Base-by-base conservation (phyloP, 1,139 yeast genomes). In the Diutina pseudorugosa region DNA sequence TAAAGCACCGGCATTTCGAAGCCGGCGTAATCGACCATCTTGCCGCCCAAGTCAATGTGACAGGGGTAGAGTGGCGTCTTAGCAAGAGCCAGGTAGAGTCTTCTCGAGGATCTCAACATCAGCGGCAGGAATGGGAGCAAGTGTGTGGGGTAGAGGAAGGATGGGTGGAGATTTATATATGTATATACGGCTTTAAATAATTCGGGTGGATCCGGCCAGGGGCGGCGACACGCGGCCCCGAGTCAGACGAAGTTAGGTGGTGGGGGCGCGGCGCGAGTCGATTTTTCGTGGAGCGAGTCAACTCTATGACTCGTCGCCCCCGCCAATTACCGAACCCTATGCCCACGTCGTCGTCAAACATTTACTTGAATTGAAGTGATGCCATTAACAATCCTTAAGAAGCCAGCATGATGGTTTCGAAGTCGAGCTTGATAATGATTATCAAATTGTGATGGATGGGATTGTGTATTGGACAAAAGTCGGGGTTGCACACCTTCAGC, bases 1-100 rank as follows among this genome's bases (percentile, higher is more conserved):
- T 91, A 93, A 51, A 89, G 70, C 12, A 93, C 91, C 1, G 98
- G 98, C 98, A 93, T 91, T 52, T 84, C 80, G 64, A 79, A 93
- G 18, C 97, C 97, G 27, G 98, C 98, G 68, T 88, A 93, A 47
- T 93, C 95, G 3, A 90, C 98, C 85, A 93, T 84, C 56, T 87
- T 90, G 14, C 91, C 98, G 5, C 91, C 93, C 51, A 82, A 72
- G 55, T 79, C 78, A 41, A 85, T 71, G 65, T 93, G 98, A 44
- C 90, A 76, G 57, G 85, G 90, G 64, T 85, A 80, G 51, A 93
- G 75, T 4, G 98, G 95, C 1, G 98, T 93, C 50, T 56, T 56
- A 20, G 51, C 43, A 41, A 57, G 56, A 18, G 52, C 50, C 16
- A 19, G 18, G 49, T 45, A 45, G 40, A 25, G 23, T 27, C 49